These are phyloP conservation scores for Trichopus zeylanicus DNA, from an alignment of 116 monocot genomes.

Conservation along the genomic window DNA sequence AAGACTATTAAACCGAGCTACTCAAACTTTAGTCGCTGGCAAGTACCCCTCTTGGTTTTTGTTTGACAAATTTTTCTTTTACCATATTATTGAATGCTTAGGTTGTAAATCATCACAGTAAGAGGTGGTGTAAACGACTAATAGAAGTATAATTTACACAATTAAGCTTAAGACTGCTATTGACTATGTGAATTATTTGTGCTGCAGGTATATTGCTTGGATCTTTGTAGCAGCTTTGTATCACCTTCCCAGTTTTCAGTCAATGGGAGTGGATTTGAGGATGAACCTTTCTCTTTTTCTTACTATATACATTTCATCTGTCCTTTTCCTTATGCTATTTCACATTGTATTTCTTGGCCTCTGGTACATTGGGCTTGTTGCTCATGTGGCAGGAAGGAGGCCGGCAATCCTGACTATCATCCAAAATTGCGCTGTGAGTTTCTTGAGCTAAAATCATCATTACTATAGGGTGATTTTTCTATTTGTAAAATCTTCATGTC, in stretches of 20 bases:
- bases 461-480: neutral
- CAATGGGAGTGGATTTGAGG: conserved; percentile 96
- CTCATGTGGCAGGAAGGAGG: conserved; percentile 82
- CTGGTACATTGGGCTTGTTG: conserved; percentile 93
- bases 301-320: conserved; percentile 72
- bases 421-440: conserved; percentile 88
- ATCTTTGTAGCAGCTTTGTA: conserved; percentile 89
- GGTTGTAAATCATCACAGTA: too few relatives aligned
- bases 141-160: neutral
- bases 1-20: conserved; percentile 97
- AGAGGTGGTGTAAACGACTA: neutral
- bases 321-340: conserved; percentile 75
- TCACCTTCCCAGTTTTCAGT: conserved; percentile 99
- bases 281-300: conserved; percentile 92
- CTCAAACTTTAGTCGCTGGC: conserved; percentile 99
- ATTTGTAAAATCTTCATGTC: too few relatives aligned
- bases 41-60: conserved; percentile 23
- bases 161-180: conserved; percentile 2
- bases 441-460: neutral
- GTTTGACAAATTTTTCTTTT: neutral
- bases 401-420: conserved; percentile 86
- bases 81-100: neutral
- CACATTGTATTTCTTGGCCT: conserved; percentile 94
- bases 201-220: conserved; percentile 67
- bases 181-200: conserved; percentile 8